Evolutionary conservation across 2,329 filamentous ascomycete species (phyloP), one percentile per base, ranked within the genome.

Genomic region (Dryadomyces quercivorus): DNA sequence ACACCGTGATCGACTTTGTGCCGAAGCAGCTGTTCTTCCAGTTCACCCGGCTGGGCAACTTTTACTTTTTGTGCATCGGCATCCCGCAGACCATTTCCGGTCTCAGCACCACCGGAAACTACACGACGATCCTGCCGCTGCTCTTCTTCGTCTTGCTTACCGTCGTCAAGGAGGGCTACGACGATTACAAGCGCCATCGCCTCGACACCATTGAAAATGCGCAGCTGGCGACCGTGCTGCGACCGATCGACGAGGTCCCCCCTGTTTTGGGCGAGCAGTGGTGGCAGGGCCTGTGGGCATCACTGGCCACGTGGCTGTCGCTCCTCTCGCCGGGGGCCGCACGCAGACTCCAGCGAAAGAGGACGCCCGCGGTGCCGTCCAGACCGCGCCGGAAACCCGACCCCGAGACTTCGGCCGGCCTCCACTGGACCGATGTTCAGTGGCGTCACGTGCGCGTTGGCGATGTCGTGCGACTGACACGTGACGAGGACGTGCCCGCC

Each of bases 21-120:
- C 90, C 89, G 2, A 87, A 88, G 58, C 90, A 95, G 65, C 67
- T 95, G 16, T 77, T 91, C 57, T 90, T 89, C 54, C 89, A 95
- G 63, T 93, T 93, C 64, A 87, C 87, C 8, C 86, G 92, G 58
- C 71, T 95, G 50, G 86, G 86, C 60, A 95, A 95, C 68, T 93
- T 94, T 63, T 81, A 94, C 68, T 94, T 95, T 67, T 75, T 95
- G 55, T 84, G 87, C 61, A 82, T 95, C 59, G 87, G 88, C 46
- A 83, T 94, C 57, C 76, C 92, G 51, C 89, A 95, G 68, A 88
- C 88, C 70, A 86, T 89, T 63, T 85, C 85, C 5, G 84, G 82
- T 16, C 70, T 89, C 56, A 88, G 84, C 70, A 90, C 86, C 3
- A 89, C 86, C 3, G 86, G 86, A 67, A 85, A 64, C 54, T 87